Evolutionary conservation across 2,329 filamentous ascomycete species (phyloP).

Genomic region (Didymella exigua): DNA sequence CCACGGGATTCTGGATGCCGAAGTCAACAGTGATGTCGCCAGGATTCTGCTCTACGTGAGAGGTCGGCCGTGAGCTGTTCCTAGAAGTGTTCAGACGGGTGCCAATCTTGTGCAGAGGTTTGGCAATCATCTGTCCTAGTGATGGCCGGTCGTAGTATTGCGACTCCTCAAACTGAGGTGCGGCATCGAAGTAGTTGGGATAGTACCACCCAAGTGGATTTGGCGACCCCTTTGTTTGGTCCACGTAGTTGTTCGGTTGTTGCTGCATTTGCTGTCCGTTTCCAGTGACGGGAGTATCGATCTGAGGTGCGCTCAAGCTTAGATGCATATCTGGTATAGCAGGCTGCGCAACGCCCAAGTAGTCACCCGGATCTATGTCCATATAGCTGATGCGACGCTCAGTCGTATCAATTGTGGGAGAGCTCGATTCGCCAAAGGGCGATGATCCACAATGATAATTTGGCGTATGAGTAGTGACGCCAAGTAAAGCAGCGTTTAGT

Average conservation of each 20-base stretch:
- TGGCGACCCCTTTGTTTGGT: constrained; percentile 34
- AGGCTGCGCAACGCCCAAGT: constrained; percentile 36
- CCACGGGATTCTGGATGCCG: constrained; percentile 25
- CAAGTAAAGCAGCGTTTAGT: constrained; percentile 41
- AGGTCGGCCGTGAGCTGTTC: constrained; percentile 32
- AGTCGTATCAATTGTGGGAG: constrained; percentile 31
- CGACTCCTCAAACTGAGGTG: constrained; percentile 45
- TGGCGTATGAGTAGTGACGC: constrained; percentile 25
- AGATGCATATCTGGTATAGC: constrained; percentile 36
- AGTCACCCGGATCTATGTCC: constrained; percentile 44
- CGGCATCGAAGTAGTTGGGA: constrained; percentile 44
- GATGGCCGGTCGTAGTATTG: constrained; percentile 45
- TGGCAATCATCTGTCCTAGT: constrained; percentile 43
- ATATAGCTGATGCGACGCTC: constrained; percentile 46
- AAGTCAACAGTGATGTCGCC: constrained; percentile 35
- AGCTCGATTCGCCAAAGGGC: constrained; percentile 32
- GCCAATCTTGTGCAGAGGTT: constrained; percentile 42
- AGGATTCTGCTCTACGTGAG: constrained; percentile 28
- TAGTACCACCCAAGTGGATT: constrained; percentile 43
- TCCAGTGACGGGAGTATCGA: constrained; percentile 28
- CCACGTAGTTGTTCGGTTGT: constrained; percentile 32
- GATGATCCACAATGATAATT: constrained; percentile 35
- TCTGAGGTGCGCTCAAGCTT: constrained; percentile 28
- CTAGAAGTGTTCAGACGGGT: constrained; percentile 35
- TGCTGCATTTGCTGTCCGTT: constrained; percentile 27